Evolutionary conservation across 306 rosid species (phyloP).

Genomic region (Pyrus bretschneideri): DNA sequence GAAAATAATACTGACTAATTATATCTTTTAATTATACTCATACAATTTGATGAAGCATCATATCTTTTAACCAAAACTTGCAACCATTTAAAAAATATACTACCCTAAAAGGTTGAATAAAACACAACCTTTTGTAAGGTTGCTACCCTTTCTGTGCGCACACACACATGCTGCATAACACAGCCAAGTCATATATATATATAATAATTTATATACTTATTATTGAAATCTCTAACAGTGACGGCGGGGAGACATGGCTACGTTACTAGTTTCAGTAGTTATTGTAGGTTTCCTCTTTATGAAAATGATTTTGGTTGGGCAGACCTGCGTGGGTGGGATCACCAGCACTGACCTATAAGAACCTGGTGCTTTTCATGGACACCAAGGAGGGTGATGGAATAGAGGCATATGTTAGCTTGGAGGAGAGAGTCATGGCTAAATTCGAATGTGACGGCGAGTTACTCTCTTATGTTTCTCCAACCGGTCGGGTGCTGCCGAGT

Average conservation of each 20-base stretch:
- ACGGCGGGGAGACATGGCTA: not conserved
- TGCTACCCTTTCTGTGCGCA: no score
- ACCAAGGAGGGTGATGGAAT: slow-evolving; percentile 8
- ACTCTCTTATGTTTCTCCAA: not conserved
- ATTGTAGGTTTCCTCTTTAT: slow-evolving; percentile 8
- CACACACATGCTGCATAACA: no score
- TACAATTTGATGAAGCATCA: no score
- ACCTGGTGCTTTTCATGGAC: slow-evolving; percentile 1
- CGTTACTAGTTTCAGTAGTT: not conserved
- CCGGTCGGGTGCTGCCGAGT: not conserved
- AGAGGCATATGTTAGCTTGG: slow-evolving; percentile 6
- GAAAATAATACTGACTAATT: no score
- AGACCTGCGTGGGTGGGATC: slow-evolving; percentile 5
- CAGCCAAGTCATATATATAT: no score
- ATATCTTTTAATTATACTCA: no score
- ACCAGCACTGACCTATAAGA: not conserved
- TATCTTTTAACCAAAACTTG: no score
- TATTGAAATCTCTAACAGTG: no score
- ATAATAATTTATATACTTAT: no score
- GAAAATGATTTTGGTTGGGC: slow-evolving; percentile 14
- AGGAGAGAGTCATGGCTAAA: not conserved
- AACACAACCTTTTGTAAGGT: no score
- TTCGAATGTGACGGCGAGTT: slow-evolving; percentile 1
- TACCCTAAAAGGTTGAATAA: no score
- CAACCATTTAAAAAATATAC: no score